Base-by-base conservation (phyloP, 257 asterid species). In the Forsythia viridissima region DNA sequence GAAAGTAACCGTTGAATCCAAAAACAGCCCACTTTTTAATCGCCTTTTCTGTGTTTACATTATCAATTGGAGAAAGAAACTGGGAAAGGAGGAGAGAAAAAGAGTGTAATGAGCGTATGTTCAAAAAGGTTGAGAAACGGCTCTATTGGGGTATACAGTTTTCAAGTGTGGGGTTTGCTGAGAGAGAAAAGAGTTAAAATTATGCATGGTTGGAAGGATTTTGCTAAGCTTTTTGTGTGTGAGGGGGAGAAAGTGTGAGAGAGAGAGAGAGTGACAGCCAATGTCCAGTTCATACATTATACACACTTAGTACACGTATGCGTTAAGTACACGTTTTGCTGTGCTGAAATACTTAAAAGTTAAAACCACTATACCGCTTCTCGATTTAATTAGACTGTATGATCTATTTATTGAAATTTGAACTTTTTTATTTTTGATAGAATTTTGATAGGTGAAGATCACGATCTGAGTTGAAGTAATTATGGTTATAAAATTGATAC, bases 41-140 rank as follows among this genome's bases (percentile, higher is more conserved):
- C 72, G 83, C 78, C 67, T 69, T 81, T 57, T 70, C 83, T 74
- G 88, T 30, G 69, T 24, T 91, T 89, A 93, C 98, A 93, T 90
- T 83, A 89, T 89, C 92, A 83, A 85, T 51, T 63, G 78, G 82
- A 72, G 79, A 63, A 63, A 63, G 70, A 63, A 30, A 30, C 18
- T 10, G 70, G 70, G 39, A 34, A 30, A 70, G 74, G 48, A 51
- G 77, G 87, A 72, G 38, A 80, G 67, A 77, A 57, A 79, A 9
- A 65, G 72, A 73, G 20, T 80, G 81, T 43, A 77, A 69, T 37
- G 38, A 46, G 69, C 38, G 16, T 61, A 9, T 61, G 69, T 42
- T 2, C 15, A 52, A 69, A 36, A 70, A 68, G 20, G 84, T 39
- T 52, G 79, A 74, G 69, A 61, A 77, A 84, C 78, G 80, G 82